phyloP scores from a whole-genome alignment of 352 stramenopile genomes.

The Pythium biforme region DNA sequence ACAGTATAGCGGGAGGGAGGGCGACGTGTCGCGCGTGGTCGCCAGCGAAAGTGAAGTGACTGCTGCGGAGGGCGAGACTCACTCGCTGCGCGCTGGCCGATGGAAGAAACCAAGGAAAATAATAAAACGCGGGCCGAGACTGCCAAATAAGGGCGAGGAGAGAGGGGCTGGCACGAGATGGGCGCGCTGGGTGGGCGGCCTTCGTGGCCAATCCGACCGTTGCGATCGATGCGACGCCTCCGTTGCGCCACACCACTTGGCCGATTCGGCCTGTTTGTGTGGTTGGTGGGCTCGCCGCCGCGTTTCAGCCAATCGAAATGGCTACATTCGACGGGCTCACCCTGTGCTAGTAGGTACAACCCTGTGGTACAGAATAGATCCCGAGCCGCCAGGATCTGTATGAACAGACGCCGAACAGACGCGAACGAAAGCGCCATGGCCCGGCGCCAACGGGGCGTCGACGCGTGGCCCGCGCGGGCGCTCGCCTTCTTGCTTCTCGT shows the following conservation, averaged over 20 bases:
- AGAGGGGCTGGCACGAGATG: not conserved
- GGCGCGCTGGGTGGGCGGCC: not conserved
- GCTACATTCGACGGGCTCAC: slow-evolving; percentile 4
- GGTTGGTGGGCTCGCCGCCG: not conserved
- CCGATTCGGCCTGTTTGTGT: slow-evolving; percentile 16
- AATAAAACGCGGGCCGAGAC: not conserved
- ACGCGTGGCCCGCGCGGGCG: not conserved
- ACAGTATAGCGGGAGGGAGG: not conserved
- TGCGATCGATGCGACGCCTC: not conserved
- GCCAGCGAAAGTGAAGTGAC: slow-evolving; percentile 19
- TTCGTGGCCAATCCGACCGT: slow-evolving; percentile 17
- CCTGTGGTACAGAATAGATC: slow-evolving; percentile 4
- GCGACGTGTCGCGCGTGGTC: not conserved
- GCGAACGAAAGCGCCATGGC: not conserved
- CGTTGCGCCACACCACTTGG: slow-evolving; percentile 16
- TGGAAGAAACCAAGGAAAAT: not conserved
- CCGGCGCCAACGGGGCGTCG: not conserved
- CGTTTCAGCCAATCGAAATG: slow-evolving; percentile 25
- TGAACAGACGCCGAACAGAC: not conserved
- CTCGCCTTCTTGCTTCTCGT: not conserved
- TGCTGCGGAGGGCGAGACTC: not conserved
- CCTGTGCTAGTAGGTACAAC: not conserved
- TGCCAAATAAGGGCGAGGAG: not conserved
- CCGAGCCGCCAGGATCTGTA: not conserved
- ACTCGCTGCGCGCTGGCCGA: not conserved